Evolutionary conservation across 352 stramenopile genomes (phyloP).

Genomic region (Plasmopara muralis): DNA sequence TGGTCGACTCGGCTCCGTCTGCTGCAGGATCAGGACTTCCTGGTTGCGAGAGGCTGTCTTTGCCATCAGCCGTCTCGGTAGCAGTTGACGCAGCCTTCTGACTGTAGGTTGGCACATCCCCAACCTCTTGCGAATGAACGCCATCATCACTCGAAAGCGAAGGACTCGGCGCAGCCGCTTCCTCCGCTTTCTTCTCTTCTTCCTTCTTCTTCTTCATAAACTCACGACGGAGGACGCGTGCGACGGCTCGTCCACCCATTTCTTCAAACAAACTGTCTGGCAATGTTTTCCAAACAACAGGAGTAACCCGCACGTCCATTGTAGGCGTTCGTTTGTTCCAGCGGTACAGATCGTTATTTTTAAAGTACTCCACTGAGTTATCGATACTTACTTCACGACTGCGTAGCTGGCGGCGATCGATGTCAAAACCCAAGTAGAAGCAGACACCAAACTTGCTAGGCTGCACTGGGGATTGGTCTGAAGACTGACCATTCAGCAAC

Average conservation of each 20-base stretch:
- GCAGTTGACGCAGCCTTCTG: slow-evolving; percentile 25
- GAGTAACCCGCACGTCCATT: slow-evolving; percentile 85
- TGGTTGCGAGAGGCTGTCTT: slow-evolving; percentile 37
- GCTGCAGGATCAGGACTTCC: slow-evolving; percentile 43
- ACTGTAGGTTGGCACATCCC: slow-evolving; percentile 38
- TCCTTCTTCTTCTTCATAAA: slow-evolving; percentile 85
- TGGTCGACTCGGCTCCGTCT: slow-evolving; percentile 23
- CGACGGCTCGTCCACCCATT: slow-evolving; percentile 60
- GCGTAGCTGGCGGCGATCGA: slow-evolving; percentile 71
- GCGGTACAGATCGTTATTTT: slow-evolving; percentile 83
- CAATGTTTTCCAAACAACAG: slow-evolving; percentile 79
- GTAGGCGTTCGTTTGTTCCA: slow-evolving; percentile 84
- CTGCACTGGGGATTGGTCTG: slow-evolving; percentile 12
- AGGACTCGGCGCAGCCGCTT: slow-evolving; percentile 27
- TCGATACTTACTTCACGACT: slow-evolving; percentile 80
- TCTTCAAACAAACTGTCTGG: slow-evolving; percentile 83
- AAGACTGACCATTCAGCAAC: slow-evolving; percentile 11
- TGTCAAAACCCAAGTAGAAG: slow-evolving; percentile 84
- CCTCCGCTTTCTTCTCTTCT: slow-evolving; percentile 62
- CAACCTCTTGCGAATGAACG: slow-evolving; percentile 60
- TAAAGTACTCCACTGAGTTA: slow-evolving; percentile 84
- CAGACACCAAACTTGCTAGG: slow-evolving; percentile 64
- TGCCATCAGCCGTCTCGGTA: slow-evolving; percentile 21
- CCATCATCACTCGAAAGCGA: slow-evolving; percentile 42
- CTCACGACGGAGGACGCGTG: slow-evolving; percentile 56